A percentile compares a stretch with the other conserved stretches of the same genome.
These are phyloP conservation scores for Aspergillus neoniger DNA, from an alignment of 2,329 filamentous ascomycete genomes.

Conservation along the genomic window DNA sequence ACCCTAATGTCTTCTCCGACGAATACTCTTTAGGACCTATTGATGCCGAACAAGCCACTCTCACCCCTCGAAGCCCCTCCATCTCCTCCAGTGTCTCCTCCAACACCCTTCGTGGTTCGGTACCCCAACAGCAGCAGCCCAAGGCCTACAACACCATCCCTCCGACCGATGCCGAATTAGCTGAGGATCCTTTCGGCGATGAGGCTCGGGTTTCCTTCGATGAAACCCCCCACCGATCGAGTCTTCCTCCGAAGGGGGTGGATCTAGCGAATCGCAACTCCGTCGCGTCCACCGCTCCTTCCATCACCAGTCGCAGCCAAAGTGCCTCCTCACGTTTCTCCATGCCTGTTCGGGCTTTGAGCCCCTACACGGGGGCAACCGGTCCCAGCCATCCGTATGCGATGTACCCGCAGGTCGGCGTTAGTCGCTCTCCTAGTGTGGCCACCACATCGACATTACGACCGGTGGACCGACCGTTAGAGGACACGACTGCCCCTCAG, in stretches of 20 bases:
- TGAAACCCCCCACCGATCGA: slow-evolving; percentile 34
- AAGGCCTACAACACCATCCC: slow-evolving; percentile 26
- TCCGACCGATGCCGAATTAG: slow-evolving; percentile 27
- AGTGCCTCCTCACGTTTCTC: slow-evolving; percentile 50
- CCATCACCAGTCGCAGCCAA: slow-evolving; percentile 42
- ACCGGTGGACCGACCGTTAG: slow-evolving; percentile 60
- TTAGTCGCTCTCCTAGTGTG: slow-evolving; percentile 62
- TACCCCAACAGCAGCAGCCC: slow-evolving; percentile 23
- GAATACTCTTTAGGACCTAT: slow-evolving; percentile 50
- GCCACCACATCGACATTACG: slow-evolving; percentile 71
- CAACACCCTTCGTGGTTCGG: slow-evolving; percentile 33
- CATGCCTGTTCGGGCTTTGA: slow-evolving; percentile 52
- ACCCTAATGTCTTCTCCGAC: slow-evolving; percentile 52
- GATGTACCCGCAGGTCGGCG: slow-evolving; percentile 74
- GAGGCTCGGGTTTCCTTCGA: slow-evolving; percentile 37
- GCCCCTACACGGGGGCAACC: slow-evolving; percentile 68
- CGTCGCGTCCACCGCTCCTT: slow-evolving; percentile 34
- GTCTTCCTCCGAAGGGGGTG: slow-evolving; percentile 38
- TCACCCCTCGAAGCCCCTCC: slow-evolving; percentile 32
- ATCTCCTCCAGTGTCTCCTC: slow-evolving; percentile 37
- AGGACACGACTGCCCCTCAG: slow-evolving; percentile 66
- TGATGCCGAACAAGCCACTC: slow-evolving; percentile 36
- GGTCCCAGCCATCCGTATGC: slow-evolving; percentile 82
- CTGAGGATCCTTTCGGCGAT: slow-evolving; percentile 40
- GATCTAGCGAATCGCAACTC: slow-evolving; percentile 36